Conservation (phyloP, 108 stramenopile species). For the Cyclotella distinguenda region DNA sequence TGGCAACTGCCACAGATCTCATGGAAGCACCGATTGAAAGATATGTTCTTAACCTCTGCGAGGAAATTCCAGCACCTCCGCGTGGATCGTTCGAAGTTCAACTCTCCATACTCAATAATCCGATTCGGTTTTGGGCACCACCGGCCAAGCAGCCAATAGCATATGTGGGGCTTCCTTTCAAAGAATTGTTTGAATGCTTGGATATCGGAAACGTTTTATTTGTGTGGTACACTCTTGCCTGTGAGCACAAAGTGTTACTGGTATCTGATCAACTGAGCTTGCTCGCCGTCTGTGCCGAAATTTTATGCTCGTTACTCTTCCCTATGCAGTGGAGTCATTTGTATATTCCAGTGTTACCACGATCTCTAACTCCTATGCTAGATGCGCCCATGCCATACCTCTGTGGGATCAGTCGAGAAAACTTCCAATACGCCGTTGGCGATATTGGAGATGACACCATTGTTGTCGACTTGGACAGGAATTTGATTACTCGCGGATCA, state of each 20-base stretch:
- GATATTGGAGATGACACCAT: conserved; percentile 78
- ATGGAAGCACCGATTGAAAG: conserved; percentile 95
- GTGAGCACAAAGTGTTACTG: conserved; percentile 88
- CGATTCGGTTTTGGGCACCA: conserved; percentile 89
- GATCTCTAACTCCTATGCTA: conserved; percentile 77
- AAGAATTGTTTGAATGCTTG: conserved; percentile 87
- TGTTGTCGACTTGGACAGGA: conserved; percentile 88
- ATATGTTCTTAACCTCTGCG: conserved; percentile 91
- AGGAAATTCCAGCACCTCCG: conserved; percentile 96
- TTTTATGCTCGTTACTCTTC: conserved; percentile 89
- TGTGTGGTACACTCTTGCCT: conserved; percentile 77
- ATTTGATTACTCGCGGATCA: conserved; percentile 66
- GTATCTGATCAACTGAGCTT: conserved; percentile 84
- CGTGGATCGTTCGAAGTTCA: conserved; percentile 90
- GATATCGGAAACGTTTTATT: conserved; percentile 77
- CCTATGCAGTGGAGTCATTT: conserved; percentile 94
- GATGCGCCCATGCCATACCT: conserved; percentile 92
- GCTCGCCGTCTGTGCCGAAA: conserved; percentile 89
- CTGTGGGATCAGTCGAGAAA: conserved; percentile 81
- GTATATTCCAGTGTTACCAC: conserved; percentile 86
- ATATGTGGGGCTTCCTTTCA: conserved; percentile 91
- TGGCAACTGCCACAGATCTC: conserved; percentile 83
- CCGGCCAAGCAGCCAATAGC: conserved; percentile 94
- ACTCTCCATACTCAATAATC: conserved; percentile 66
- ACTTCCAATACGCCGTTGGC: conserved; percentile 66